Conservation (phyloP, 371 early-diverging fungal genomes). For the Rhizopus stolonifer region DNA sequence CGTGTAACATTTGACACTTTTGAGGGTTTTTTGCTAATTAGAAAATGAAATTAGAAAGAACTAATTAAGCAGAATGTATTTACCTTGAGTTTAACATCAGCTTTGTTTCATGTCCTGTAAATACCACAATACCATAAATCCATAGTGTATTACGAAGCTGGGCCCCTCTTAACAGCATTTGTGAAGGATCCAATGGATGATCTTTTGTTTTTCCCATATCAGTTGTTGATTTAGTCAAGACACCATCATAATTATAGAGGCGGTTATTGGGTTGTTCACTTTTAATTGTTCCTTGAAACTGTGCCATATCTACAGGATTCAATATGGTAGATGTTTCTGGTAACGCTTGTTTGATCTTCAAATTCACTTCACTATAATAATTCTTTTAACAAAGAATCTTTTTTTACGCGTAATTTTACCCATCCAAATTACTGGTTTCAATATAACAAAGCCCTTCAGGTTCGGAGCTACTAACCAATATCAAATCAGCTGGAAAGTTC, state of each 20-base stretch:
- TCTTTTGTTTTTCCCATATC: slow-evolving; percentile 60
- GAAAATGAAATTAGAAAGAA: too few species aligned
- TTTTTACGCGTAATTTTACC: slow-evolving; percentile 37
- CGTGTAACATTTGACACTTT: slow-evolving; percentile 70
- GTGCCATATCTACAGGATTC: slow-evolving; percentile 59
- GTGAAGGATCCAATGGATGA: slow-evolving; percentile 77
- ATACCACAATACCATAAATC: slow-evolving; percentile 84
- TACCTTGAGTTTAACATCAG: slow-evolving; percentile 83
- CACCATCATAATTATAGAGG: slow-evolving; percentile 85
- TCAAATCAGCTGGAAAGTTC: slow-evolving; percentile 91
- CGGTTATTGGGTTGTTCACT: slow-evolving; percentile 88
- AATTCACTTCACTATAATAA: slow-evolving; percentile 89
- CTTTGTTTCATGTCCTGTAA: slow-evolving; percentile 91
- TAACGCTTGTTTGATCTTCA: slow-evolving; percentile 88
- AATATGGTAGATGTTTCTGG: slow-evolving; percentile 69
- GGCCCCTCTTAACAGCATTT: slow-evolving; percentile 82
- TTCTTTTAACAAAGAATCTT: too few species aligned
- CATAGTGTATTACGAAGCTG: slow-evolving; percentile 82
- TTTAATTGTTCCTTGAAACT: slow-evolving; percentile 60
- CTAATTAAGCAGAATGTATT: too few species aligned
- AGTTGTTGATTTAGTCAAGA: slow-evolving; percentile 52
- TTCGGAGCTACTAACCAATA: slow-evolving; percentile 85
- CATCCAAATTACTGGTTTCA: slow-evolving; percentile 96
- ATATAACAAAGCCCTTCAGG: slow-evolving; percentile 88
- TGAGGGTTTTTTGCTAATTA: slow-evolving; percentile 47